Base-by-base conservation (phyloP, 2,329 filamentous ascomycete genomes). In the Aureobasidium sp. region DNA sequence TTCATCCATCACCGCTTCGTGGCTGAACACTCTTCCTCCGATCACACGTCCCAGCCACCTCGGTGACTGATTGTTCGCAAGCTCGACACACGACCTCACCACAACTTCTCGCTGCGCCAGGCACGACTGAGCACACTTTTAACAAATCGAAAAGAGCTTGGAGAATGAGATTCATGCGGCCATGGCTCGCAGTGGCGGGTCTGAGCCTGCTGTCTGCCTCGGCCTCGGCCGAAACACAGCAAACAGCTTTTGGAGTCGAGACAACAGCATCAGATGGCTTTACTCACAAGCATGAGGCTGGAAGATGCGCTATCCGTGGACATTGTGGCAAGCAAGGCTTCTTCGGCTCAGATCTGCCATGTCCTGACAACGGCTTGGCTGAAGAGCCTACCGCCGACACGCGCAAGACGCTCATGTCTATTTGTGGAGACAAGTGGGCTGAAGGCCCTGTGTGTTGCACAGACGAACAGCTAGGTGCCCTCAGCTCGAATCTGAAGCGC, bases 251-350 rank as follows among this genome's bases (percentile, higher is more conserved):
- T 25, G 55, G 14, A 21, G 16, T 49, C 9, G 34, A 59, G 27
- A 30, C n/a, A 36, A 39, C 55, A 3, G 30, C 36, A n/a, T 21
- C 45, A 5, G 55, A 64, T 39, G 66, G 62, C 42, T 64, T 61
- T 41, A 65, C 62, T 7, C 27, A 59, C 45, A 89, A 85, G 66
- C 93, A 97, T 68, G 92, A 97, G 75, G 80, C 87, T 54, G 93
- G 93, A 44, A 84, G 93, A 66, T 97, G 93, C 75, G 91, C 93
- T 1, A 90, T 97, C 65, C 85, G 93, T 54, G 91, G 91, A 8
- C 88, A 95, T 65, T 99, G 94, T 72, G 94, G 94, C 51, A 92
- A 91, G 74, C 87, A 93, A 75, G 87, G 88, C 65, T 88, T 94
- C 73, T 97, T 97, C 70, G 90, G 91, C 61, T 88, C 90, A 62